Base-by-base conservation (phyloP, 768 basidiomycete genomes). In the Mycena epipterygia region DNA sequence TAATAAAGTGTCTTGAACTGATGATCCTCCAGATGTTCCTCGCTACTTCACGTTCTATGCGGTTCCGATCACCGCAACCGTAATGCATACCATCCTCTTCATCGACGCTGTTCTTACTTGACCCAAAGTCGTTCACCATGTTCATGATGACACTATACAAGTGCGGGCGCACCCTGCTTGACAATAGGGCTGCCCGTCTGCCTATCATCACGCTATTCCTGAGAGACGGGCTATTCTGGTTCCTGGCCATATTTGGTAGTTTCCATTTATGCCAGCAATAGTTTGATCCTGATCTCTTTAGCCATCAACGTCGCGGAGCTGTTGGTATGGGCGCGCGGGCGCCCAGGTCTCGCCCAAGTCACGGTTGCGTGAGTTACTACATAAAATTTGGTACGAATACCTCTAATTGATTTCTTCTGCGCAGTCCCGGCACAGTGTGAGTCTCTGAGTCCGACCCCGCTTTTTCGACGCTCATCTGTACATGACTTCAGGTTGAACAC, bases 201-300 rank as follows among this genome's bases (percentile, higher is more conserved):
- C 59, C 70, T 13, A 12, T 67, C 25, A 30, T 59, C 11, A 67
- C 12, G 2, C 27, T 71, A 19, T 67, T 71, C 37, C 48, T 65
- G 3, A 30, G 46, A n/a, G 70, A 71, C 30, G 70, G 70, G 2
- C 27, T 67, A 7, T 48, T 63, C 21, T 71, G 65, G 70, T 71
- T 71, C 32, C 23, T 71, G 12, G 42, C 29, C 4, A 66, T 71
- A 9, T 62, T 67, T 21, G 57, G 70, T 71, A 33, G n/a, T 14
- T 46, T 27, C 23, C 3, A 30, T 19, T 32, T 19, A 3, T 27
- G 11, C 17, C 21, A 12, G 11, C 11, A 21, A 9, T 21, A 23
- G 5, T 35, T n/a, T 12, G n/a, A 5, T 1, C 17, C 17, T 57
- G 1, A 57, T 25, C 8, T 14, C 25, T 32, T 11, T 21, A 59